These are phyloP conservation scores for Geotrichum restrictum DNA, from an alignment of 1,139 yeast species.

Conservation along the genomic window DNA sequence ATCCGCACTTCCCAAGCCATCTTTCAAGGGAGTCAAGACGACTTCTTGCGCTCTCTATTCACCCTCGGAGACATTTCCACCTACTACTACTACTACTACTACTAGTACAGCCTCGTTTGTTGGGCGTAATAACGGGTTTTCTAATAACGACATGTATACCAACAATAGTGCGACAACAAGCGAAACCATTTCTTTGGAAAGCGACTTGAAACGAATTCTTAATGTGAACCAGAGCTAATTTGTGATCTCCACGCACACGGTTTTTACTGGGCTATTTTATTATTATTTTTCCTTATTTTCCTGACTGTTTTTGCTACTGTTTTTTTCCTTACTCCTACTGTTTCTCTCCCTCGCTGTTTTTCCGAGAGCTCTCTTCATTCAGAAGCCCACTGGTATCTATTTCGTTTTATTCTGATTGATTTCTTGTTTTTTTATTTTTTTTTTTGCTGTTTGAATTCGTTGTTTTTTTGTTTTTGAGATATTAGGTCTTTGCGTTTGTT, in stretches of 20 bases:
- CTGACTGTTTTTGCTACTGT: not conserved
- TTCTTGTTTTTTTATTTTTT: not conserved
- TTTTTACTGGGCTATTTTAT: too few species aligned
- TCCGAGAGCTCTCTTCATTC: too few species aligned
- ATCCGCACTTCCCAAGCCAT: conserved; percentile 43
- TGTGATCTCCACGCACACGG: not conserved
- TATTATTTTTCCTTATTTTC: not conserved
- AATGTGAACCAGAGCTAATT: conserved; percentile 17
- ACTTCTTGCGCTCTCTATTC: conserved; percentile 15
- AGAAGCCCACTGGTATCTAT: too few species aligned
- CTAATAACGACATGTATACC: not conserved
- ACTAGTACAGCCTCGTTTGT: not conserved
- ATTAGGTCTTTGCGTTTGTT: not conserved
- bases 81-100: not conserved
- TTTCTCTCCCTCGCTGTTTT: too few species aligned
- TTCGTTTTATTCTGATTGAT: not conserved
- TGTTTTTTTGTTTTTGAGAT: not conserved
- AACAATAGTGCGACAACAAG: not conserved
- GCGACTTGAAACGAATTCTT: conserved; percentile 20
- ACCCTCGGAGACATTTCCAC: not conserved
- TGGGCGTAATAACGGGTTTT: not conserved
- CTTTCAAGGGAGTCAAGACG: conserved; percentile 24
- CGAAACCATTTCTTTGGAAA: conserved; percentile 13
- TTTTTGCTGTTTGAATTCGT: not conserved
- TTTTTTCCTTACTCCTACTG: not conserved